phyloP scores from a whole-genome alignment of 306 rosid genomes.

The Lathyrus tuberosus region DNA sequence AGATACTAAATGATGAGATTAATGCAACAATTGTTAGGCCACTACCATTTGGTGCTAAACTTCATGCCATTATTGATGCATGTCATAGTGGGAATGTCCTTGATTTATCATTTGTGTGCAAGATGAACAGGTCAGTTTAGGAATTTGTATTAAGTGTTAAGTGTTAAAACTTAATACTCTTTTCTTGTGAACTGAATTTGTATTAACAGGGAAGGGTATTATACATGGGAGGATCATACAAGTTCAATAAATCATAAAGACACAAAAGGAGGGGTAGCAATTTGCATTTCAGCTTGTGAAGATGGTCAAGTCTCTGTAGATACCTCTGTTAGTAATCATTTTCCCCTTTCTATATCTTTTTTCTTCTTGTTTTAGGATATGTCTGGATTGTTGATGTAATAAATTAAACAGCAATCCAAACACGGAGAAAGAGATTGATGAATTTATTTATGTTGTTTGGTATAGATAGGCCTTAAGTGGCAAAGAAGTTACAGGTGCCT shows the following conservation, averaged over 20 bases:
- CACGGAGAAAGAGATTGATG: slow-evolving; percentile 32
- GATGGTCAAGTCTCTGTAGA: slow-evolving; percentile 44
- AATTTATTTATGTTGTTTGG: background rate
- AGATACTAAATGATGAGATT: slow-evolving; percentile 63
- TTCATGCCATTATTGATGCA: slow-evolving; percentile 70
- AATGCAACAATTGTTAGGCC: slow-evolving; percentile 65
- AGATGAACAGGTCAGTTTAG: slow-evolving; percentile 51
- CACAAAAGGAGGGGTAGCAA: slow-evolving; percentile 54
- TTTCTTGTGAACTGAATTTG: background rate
- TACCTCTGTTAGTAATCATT: slow-evolving; percentile 46
- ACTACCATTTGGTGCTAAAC: slow-evolving; percentile 58
- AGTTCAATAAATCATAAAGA: slow-evolving; percentile 39
- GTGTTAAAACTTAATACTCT: background rate
- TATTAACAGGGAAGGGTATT: slow-evolving; percentile 38
- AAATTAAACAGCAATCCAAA: background rate
- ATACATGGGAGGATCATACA: slow-evolving; percentile 48
- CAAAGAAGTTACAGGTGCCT: slow-evolving; percentile 34
- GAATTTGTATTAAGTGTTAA: background rate
- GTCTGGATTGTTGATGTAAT: background rate
- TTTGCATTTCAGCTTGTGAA: slow-evolving; percentile 57
- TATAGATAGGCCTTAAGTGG: slow-evolving; percentile 51
- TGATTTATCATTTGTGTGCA: slow-evolving; percentile 59
- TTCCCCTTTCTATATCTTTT: slow-evolving; percentile 6
- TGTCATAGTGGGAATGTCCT: slow-evolving; percentile 67
- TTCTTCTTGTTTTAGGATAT: background rate